Percentiles rank a stretch among this genome's conserved stretches.
These are phyloP conservation scores for Penicillium expansum DNA, from an alignment of 2,329 filamentous ascomycete species.

Conservation along the genomic window DNA sequence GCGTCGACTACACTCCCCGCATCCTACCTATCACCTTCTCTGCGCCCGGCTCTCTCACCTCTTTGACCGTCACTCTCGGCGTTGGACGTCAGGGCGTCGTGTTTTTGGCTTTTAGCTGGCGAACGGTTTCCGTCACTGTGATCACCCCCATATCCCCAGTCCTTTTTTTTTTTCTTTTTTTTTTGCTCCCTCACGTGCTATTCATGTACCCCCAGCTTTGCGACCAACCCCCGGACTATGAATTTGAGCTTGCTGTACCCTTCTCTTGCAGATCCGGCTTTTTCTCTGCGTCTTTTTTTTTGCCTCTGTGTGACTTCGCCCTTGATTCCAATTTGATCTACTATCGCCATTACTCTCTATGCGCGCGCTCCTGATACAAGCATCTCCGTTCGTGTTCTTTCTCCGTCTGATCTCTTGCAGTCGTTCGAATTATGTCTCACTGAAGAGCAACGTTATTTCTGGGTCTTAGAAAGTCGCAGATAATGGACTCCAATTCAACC, in stretches of 20 bases:
- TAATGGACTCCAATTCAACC: constrained; percentile 13
- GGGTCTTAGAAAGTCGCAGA: constrained; percentile 18
- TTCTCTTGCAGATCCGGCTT: constrained; percentile 10
- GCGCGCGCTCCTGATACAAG: constrained; percentile 8
- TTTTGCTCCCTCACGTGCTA: constrained; percentile 4
- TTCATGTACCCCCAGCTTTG: constrained; percentile 6
- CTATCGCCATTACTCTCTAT: background rate
- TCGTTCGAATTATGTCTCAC: background rate
- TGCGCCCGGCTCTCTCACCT: constrained; percentile 26
- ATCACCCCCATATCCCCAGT: constrained; percentile 31
- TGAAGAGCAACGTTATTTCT: constrained; percentile 10
- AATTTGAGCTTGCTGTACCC: constrained; percentile 18
- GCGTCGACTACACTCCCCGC: background rate
- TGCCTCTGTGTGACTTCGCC: background rate
- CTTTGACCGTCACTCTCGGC: constrained; percentile 37
- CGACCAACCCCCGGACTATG: constrained; percentile 11
- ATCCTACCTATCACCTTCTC: constrained; percentile 11
- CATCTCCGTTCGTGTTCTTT: constrained; percentile 10
- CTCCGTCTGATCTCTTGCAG: constrained; percentile 8
- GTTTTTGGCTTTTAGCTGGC: constrained; percentile 32
- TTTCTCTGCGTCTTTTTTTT: constrained; percentile 4
- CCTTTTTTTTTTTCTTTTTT: constrained; percentile 18
- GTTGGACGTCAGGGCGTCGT: constrained; percentile 42
- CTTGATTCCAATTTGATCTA: constrained; percentile 3
- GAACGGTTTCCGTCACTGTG: constrained; percentile 22